Evolutionary conservation across 441 rosid genomes (phyloP).

Genomic region (Mallotus repandus): DNA sequence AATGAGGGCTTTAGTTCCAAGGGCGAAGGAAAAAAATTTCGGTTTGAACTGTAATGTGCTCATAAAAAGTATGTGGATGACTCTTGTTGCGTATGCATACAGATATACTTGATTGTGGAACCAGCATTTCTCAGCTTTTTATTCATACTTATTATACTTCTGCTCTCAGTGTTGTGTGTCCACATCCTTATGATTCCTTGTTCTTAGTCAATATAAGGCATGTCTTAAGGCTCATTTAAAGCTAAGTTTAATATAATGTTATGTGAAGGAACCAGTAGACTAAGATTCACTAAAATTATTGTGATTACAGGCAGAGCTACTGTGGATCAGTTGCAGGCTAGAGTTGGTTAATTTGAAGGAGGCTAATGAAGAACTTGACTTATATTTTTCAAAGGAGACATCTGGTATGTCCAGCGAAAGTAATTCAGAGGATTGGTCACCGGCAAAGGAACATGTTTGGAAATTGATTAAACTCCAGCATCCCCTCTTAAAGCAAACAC

Average conservation of each 20-base stretch:
- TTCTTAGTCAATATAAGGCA: constrained; percentile 5
- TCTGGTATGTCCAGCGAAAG: constrained; percentile 20
- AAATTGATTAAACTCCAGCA: constrained; percentile 39
- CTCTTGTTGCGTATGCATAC: background rate
- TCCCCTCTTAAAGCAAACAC: constrained; percentile 44
- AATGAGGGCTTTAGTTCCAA: background rate
- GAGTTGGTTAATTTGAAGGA: constrained; percentile 52
- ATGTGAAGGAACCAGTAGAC: background rate
- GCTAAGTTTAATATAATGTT: background rate
- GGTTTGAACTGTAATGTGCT: background rate
- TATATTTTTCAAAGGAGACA: constrained; percentile 41
- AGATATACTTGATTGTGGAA: background rate
- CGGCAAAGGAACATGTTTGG: constrained; percentile 38
- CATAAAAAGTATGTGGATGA: background rate
- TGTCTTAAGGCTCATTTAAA: background rate
- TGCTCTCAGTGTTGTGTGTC: background rate
- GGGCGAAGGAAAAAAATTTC: too few species aligned
- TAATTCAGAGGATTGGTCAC: constrained; percentile 27
- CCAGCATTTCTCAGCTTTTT: background rate
- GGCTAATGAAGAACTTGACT: constrained; percentile 40
- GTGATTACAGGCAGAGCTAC: constrained; percentile 50
- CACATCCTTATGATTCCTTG: background rate
- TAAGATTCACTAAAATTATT: constrained; percentile 16
- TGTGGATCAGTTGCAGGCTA: constrained; percentile 55
- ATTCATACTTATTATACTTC: background rate